Conservation (phyloP, 768 basidiomycete species). For the Hebeloma cylindrosporum region DNA sequence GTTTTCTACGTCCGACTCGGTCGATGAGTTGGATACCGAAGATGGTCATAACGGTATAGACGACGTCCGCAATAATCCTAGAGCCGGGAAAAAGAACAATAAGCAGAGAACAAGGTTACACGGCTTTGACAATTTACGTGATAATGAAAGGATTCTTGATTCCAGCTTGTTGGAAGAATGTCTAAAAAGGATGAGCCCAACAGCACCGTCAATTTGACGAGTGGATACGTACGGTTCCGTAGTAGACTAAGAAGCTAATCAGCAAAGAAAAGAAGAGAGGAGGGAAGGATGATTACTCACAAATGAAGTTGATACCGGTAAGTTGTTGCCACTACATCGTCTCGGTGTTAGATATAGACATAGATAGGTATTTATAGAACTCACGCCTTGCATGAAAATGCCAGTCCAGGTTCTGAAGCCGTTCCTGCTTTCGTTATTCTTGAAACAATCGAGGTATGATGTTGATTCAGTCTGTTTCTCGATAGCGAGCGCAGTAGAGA, state of each 20-base stretch:
- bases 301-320: constrained; percentile 68
- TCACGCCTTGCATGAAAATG: constrained; percentile 43
- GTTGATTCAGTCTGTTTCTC: constrained; percentile 58
- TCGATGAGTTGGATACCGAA: constrained; percentile 80
- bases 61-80: constrained; percentile 52
- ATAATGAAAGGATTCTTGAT: constrained; percentile 59
- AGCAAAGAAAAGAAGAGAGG: constrained; percentile 8
- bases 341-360: neutral
- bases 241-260: constrained; percentile 19
- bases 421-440: constrained; percentile 56
- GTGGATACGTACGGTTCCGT: constrained; percentile 18
- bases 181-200: constrained; percentile 43
- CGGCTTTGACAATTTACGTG: constrained; percentile 31
- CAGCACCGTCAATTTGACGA: neutral
- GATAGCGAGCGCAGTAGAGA: constrained; percentile 52
- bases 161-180: constrained; percentile 59
- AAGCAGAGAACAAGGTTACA: neutral
- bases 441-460: constrained; percentile 58
- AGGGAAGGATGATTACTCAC: constrained; percentile 12
- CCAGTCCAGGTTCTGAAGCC: constrained; percentile 75
- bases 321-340: constrained; percentile 57
- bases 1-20: constrained; percentile 72
- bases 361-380: neutral
- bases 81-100: neutral
- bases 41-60: constrained; percentile 76